Evolutionary conservation across 805 yeast species (phyloP), one percentile per base, ranked within the genome.

Genomic region (Candida michaelii): DNA sequence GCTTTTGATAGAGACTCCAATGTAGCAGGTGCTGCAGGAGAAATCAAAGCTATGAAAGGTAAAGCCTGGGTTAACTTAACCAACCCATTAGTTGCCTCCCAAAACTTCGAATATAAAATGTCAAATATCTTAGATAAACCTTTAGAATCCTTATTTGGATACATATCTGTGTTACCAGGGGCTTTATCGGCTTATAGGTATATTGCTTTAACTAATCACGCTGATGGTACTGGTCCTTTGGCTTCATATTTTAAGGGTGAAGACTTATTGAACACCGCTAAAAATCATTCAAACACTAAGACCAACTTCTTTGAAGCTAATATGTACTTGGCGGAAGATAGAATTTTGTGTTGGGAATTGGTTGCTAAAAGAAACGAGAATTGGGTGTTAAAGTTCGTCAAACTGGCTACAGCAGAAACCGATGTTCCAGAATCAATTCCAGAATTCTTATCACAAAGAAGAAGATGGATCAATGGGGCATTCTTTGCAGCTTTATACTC

Each of bases 21-120:
- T 55, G 96, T 93, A 40, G 99, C 97, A 0, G 99, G 99, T 49
- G 99, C 96, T 1, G 97, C 98, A 11, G 99, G 99, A 48, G 98
- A 93, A 63, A 90, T 93, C 58, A 85, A 85, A 48, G 89, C 98
- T 0, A 84, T 91, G 87, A 89, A 89, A 55, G 99, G 99, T 33
- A 85, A 82, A 54, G 85, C 82, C 21, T 89, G 97, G 78, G 55
- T 68, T 17, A 88, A 90, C 50, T 69, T 93, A 47, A 61, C 87
- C 16, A 91, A 91, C 62, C 98, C 98, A 9, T 69, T 91, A 32
- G 97, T 91, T 36, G 97, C 97, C 0, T 88, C 97, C 1, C 98
- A 91, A 61, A 91, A 91, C 60, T 91, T 91, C 55, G 98, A 91
- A 63, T 91, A 91, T 65, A 91, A 91, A 57, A 88, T 91, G 84